These are phyloP conservation scores for Emericellopsis cladophorae DNA, from an alignment of 2,329 filamentous ascomycete genomes.

Conservation along the genomic window DNA sequence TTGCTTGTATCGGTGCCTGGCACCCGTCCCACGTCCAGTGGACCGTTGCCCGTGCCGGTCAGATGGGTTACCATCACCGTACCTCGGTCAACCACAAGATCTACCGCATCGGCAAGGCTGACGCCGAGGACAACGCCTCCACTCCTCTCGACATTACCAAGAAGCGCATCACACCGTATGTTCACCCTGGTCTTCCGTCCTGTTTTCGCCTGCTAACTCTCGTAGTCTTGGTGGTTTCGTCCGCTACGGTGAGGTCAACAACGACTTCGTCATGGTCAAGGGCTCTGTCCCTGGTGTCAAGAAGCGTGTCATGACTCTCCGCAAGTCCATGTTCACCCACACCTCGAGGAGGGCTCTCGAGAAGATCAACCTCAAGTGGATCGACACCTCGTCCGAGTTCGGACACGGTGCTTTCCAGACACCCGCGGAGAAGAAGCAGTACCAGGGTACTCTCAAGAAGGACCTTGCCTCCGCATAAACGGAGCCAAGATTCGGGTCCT, in stretches of 20 bases:
- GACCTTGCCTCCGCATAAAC: conserved; percentile 47
- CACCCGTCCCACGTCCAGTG: conserved; percentile 99
- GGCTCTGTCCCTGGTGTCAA: conserved; percentile 94
- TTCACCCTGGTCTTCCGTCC: background rate
- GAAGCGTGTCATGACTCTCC: conserved; percentile 98
- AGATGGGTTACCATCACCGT: conserved; percentile 99
- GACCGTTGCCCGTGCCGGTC: conserved; percentile 99
- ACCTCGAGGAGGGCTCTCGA: conserved; percentile 90
- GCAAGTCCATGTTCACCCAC: conserved; percentile 97
- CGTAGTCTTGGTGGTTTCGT: conserved; percentile 94
- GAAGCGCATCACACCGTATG: conserved; percentile 99
- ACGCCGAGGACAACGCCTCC: conserved; percentile 81
- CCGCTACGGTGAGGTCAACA: conserved; percentile 98
- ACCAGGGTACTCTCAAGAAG: conserved; percentile 99
- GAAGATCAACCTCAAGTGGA: conserved; percentile 99
- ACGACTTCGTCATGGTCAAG: conserved; percentile 98
- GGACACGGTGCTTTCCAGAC: conserved; percentile 99
- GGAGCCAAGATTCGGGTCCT: conserved; percentile 6
- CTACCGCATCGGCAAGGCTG: conserved; percentile 93
- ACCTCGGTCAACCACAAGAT: conserved; percentile 99
- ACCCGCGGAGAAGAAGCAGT: conserved; percentile 91
- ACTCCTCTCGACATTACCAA: conserved; percentile 96
- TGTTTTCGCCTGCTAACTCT: conserved; percentile 16
- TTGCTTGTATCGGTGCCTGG: conserved; percentile 99
- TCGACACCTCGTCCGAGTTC: conserved; percentile 99